phyloP scores from a whole-genome alignment of 2,329 filamentous ascomycete genomes.

The Nakataea oryzae region DNA sequence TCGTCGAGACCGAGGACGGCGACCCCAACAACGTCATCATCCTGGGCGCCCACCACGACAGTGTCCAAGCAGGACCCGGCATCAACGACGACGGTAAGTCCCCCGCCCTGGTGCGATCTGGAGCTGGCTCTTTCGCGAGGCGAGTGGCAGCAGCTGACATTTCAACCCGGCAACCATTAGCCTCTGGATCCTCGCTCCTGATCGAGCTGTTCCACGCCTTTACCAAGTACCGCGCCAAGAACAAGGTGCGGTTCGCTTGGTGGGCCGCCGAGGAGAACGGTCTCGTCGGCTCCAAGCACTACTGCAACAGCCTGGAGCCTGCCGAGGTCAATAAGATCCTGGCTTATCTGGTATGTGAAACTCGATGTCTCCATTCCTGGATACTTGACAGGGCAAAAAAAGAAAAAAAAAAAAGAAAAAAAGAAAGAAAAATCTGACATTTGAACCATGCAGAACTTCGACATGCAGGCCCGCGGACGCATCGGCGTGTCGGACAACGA shows the following conservation, averaged over 20 bases:
- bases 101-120: not conserved
- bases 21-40: conserved; percentile 55
- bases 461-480: conserved; percentile 59
- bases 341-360: conserved; percentile 30
- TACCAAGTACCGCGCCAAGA: conserved; percentile 45
- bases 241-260: conserved; percentile 58
- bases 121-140: not conserved
- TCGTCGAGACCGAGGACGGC: conserved; percentile 50
- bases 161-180: not conserved
- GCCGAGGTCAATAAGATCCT: conserved; percentile 53
- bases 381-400: too few relatives aligned
- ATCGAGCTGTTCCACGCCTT: conserved; percentile 3
- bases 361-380: not conserved
- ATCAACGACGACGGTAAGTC: conserved; percentile 63
- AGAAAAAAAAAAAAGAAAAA: not conserved
- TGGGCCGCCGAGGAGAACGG: conserved; percentile 60
- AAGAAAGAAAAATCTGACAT: not conserved
- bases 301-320: conserved; percentile 40
- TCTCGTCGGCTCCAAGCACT: conserved; percentile 52
- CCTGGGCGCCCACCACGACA: conserved; percentile 55
- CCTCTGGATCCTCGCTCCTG: conserved; percentile 3
- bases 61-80: conserved; percentile 52
- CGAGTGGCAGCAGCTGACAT: not conserved
- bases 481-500: conserved; percentile 61
- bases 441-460: conserved; percentile 39